Conservation (phyloP, 148 eudicot genomes). For the Tetragonia tetragonoides region DNA sequence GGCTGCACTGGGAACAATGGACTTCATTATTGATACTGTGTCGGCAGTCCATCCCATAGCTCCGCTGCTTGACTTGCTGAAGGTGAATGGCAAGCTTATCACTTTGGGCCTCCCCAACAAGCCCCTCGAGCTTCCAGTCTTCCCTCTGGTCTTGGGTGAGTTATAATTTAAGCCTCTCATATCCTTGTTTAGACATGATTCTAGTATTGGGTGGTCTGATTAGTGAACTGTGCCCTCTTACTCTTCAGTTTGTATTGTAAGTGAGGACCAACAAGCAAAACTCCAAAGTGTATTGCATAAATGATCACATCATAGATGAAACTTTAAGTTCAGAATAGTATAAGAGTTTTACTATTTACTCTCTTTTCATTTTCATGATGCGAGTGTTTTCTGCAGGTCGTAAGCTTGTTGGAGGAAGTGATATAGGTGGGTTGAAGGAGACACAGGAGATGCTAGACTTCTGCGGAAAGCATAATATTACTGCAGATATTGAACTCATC, state of each 20-base stretch:
- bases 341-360: background rate
- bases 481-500: constrained; percentile 57
- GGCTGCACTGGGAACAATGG: constrained; percentile 63
- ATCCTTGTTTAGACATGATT: background rate
- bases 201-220: background rate
- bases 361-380: background rate
- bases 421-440: constrained; percentile 63
- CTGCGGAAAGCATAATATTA: constrained; percentile 48
- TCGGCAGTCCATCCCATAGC: constrained; percentile 56
- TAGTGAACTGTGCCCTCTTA: no score
- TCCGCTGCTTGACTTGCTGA: constrained; percentile 57
- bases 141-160: constrained; percentile 52
- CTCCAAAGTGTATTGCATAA: no score
- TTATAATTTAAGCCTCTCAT: background rate
- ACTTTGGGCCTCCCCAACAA: constrained; percentile 54
- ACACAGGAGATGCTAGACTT: constrained; percentile 71
- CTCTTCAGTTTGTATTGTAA: no score
- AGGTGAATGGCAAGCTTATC: constrained; percentile 57
- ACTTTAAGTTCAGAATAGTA: no score
- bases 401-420: constrained; percentile 58
- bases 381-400: constrained; percentile 30
- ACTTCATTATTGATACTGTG: constrained; percentile 66
- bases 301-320: no score
- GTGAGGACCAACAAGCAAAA: no score
- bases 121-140: constrained; percentile 55